Base-by-base conservation (phyloP, 176 grass and related monocot species). In the Saccharum officinarum region DNA sequence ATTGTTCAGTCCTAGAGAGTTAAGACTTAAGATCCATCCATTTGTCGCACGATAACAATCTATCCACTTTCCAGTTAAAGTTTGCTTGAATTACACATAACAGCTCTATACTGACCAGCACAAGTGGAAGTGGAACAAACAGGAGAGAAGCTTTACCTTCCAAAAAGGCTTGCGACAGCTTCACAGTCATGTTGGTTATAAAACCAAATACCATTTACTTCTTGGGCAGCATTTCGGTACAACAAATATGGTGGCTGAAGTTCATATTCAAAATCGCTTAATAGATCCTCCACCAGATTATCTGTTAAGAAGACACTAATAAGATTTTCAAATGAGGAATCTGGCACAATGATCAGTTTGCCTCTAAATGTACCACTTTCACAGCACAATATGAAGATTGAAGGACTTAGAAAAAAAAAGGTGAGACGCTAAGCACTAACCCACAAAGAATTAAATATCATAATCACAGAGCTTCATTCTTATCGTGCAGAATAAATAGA, bases 201-300 rank as follows among this genome's bases (percentile, higher is more conserved):
- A 91, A 98, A 98, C 95, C 95, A 98, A 75, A 98, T 93, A 62
- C 91, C 95, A 90, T 95, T 93, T 69, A 93, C 92, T 88, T 98
- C 91, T 78, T 95, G 92, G 71, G 91, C 79, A 14, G 92, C 95
- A 93, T 98, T 98, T 30, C 90, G 87, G 63, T 98, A 95, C 61
- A 95, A 80, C 42, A 98, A 76, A 93, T 98, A 95, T 44, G 95
- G 95, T 76, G 92, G 92, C 67, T 98, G 96, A 62, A 94, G 87
- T 83, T 98, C 96, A 4, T 95, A 98, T 77, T 95, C 93, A 86
- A 98, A 98, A 89, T 95, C 89, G 50, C 93, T 92, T 81, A 98
- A 94, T 20, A 98, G 69, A 85, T 98, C 89, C 84, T 98, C 96
- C 55, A 98, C 93, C 7, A 98, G 85, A 92, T 98, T 98, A 88